phyloP scores from a whole-genome alignment of 495 filamentous ascomycete genomes.

The Antarctomyces pellizariae region DNA sequence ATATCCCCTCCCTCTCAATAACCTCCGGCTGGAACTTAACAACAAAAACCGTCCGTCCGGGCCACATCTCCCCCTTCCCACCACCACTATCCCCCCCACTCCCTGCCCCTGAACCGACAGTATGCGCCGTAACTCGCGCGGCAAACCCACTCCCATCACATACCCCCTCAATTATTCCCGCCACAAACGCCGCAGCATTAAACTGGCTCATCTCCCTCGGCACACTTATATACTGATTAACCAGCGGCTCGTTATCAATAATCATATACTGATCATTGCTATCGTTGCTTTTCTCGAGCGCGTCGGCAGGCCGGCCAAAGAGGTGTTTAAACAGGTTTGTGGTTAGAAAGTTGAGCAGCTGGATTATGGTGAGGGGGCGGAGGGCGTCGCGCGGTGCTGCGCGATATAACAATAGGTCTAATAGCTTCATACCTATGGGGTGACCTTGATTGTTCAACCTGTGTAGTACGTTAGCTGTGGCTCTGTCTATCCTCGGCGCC shows the following conservation, averaged over 20 bases:
- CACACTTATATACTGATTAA: conserved; percentile 79
- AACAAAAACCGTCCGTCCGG: conserved; percentile 83
- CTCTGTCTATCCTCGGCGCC: not conserved
- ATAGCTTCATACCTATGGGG: conserved; percentile 77
- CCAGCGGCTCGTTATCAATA: conserved; percentile 84
- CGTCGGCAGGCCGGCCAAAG: conserved; percentile 72
- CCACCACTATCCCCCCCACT: conserved; percentile 54
- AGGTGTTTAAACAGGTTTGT: conserved; percentile 77
- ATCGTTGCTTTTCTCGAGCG: conserved; percentile 67
- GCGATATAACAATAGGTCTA: conserved; percentile 82
- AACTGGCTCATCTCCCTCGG: conserved; percentile 88
- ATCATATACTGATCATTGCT: conserved; percentile 96
- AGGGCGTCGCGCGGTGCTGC: conserved; percentile 39
- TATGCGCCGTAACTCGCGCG: conserved; percentile 79
- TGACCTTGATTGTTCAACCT: conserved; percentile 91
- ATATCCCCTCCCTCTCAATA: conserved; percentile 64
- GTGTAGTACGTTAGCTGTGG: conserved; percentile 2
- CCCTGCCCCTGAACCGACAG: conserved; percentile 43
- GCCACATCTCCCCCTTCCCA: conserved; percentile 69
- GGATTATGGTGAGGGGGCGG: conserved; percentile 69
- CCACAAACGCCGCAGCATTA: conserved; percentile 89
- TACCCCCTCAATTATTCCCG: conserved; percentile 85
- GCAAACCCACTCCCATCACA: conserved; percentile 81
- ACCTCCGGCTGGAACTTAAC: conserved; percentile 74
- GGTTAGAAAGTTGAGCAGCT: conserved; percentile 85